Evolutionary conservation across 2,329 filamentous ascomycete species (phyloP).

Genomic region (Penicillium aurantiogriseum): DNA sequence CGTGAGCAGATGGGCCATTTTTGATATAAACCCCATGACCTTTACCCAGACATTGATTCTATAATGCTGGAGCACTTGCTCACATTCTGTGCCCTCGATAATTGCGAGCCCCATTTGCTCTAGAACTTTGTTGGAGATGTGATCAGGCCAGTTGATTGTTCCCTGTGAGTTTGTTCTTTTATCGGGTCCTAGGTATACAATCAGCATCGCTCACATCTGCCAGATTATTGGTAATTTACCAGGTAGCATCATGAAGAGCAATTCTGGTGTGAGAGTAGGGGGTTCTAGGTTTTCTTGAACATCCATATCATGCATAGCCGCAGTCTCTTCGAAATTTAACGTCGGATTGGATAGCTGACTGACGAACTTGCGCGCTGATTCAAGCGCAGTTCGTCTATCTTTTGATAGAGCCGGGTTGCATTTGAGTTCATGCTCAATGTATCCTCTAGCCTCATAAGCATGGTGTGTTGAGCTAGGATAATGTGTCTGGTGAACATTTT

Average conservation of each 20-base stretch:
- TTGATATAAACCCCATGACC: constrained; percentile 21
- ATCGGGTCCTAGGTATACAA: constrained; percentile 10
- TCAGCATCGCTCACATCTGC: neutral
- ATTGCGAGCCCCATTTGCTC: constrained; percentile 27
- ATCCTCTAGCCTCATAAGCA: constrained; percentile 23
- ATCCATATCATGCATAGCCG: constrained; percentile 9
- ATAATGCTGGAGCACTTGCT: constrained; percentile 20
- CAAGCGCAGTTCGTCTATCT: constrained; percentile 19
- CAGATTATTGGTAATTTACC: constrained; percentile 2
- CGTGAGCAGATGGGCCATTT: constrained; percentile 18
- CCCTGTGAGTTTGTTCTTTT: constrained; percentile 21
- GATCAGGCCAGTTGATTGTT: constrained; percentile 23
- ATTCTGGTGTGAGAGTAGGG: constrained; percentile 20
- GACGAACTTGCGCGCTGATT: constrained; percentile 22
- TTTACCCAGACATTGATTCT: constrained; percentile 23
- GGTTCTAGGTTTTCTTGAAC: constrained; percentile 12
- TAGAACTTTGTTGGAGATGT: constrained; percentile 21
- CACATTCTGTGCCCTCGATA: constrained; percentile 20
- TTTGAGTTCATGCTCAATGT: constrained; percentile 26
- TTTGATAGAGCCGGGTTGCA: constrained; percentile 24
- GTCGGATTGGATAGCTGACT: constrained; percentile 22
- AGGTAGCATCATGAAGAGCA: constrained; percentile 26
- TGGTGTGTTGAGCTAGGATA: constrained; percentile 20
- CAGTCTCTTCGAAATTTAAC: constrained; percentile 14
- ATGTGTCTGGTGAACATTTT: constrained; percentile 10